Percentiles rank a stretch among this genome's conserved stretches.
Evolutionary conservation across 2,329 filamentous ascomycete species (phyloP).

Genomic region (Neonectria hederae): DNA sequence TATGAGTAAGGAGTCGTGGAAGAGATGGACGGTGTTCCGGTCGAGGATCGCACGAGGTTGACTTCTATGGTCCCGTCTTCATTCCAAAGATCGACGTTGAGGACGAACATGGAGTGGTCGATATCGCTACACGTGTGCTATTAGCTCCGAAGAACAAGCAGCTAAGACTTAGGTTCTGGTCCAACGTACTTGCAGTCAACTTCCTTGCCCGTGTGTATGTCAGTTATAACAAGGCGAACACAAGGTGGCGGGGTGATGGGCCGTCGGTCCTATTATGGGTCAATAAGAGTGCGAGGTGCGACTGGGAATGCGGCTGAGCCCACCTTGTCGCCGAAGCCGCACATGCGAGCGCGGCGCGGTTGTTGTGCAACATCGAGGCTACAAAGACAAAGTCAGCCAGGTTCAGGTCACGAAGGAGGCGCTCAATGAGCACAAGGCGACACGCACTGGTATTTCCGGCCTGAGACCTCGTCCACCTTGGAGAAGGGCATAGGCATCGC

Average conservation of each 20-base stretch:
- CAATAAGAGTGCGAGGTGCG: constrained; percentile 12
- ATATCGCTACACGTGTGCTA: constrained; percentile 44
- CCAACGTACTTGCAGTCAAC: constrained; percentile 80
- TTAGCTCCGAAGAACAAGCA: constrained; percentile 14
- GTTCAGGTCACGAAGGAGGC: neutral
- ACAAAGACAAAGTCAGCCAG: constrained; percentile 31
- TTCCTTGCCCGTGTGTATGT: constrained; percentile 79
- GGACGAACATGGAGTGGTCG: constrained; percentile 58
- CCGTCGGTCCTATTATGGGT: constrained; percentile 76
- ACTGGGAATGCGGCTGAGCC: constrained; percentile 30
- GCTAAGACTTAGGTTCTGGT: neutral
- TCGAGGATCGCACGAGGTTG: constrained; percentile 71
- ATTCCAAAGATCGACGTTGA: constrained; percentile 75
- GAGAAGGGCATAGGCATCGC: constrained; percentile 43
- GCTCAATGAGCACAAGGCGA: neutral
- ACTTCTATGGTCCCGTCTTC: constrained; percentile 72
- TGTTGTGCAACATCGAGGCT: constrained; percentile 88
- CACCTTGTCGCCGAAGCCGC: constrained; percentile 98
- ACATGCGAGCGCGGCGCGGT: constrained; percentile 94
- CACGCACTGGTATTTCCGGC: constrained; percentile 50
- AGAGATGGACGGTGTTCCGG: constrained; percentile 79
- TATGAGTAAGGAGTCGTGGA: constrained; percentile 84
- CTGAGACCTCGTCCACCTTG: constrained; percentile 47
- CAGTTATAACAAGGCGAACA: constrained; percentile 82
- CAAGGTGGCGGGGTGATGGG: constrained; percentile 97